Base-by-base conservation (phyloP, 495 filamentous ascomycete genomes). In the Podospora pseudopauciseta region DNA sequence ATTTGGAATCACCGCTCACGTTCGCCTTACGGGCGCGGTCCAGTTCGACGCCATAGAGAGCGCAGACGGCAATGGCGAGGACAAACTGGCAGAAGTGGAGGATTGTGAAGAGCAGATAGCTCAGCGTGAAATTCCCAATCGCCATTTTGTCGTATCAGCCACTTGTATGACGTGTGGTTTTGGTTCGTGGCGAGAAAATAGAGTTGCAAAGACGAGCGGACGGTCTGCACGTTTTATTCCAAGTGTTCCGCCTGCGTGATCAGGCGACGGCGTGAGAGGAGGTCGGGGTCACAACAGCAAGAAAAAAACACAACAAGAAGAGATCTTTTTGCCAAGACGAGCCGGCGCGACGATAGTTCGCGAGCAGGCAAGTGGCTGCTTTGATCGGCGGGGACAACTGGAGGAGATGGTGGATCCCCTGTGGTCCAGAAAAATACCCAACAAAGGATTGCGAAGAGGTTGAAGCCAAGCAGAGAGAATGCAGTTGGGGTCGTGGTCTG, bases 31-130 rank as follows among this genome's bases (percentile, higher is more conserved):
- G 77, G 9, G 90, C 87, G 60, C 84, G 76, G 66, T 86, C 78
- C 11, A 96, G 80, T 73, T 95, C 90, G 44, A 81, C 74, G 65
- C 89, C 91, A 75, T 97, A 97, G 44, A 97, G 87, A 4, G 88
- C 92, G 68, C 88, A 86, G 66, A 95, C 91, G 0, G 88, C 83
- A 60, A 96, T 73, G 20, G 88, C 91, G 68, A 96, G 82, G 70
- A 89, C 81, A 74, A 96, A 88, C 71, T 94, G 90, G 59, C 86
- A 74, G 78, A 92, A 83, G 74, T 92, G 90, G 0, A 91, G 79
- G 63, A 82, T 49, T 18, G 85, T 77, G 69, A 84, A 85, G 65
- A 77, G 68, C 70, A 83, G 62, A 70, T 84, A 82, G 76, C 78
- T 72, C 73, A 57, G 56, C 2, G 77, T 63, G 66, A 79, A 64